These are phyloP conservation scores for Coemansia interrupta DNA, from an alignment of 192 early-diverging fungal species.

Conservation along the genomic window DNA sequence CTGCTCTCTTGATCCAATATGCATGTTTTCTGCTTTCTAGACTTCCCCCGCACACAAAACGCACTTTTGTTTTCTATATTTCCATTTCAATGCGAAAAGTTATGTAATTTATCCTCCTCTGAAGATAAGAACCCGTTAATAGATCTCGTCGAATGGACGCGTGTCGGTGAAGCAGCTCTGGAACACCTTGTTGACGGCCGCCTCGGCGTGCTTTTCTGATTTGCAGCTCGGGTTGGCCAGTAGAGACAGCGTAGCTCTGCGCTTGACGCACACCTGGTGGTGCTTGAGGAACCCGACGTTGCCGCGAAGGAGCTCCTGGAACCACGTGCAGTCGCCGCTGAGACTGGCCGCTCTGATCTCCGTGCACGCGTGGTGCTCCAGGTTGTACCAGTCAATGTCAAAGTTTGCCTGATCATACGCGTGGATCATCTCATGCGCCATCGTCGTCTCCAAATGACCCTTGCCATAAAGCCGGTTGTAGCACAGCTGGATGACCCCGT, in stretches of 20 bases:
- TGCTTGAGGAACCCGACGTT: slow-evolving; percentile 70
- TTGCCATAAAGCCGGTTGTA: slow-evolving; percentile 76
- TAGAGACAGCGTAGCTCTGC: slow-evolving; percentile 79
- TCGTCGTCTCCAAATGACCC: slow-evolving; percentile 84
- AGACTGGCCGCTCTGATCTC: slow-evolving; percentile 77
- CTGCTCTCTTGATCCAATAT: background rate
- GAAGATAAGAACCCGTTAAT: slow-evolving; percentile 30
- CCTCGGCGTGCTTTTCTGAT: slow-evolving; percentile 73
- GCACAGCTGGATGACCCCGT: slow-evolving; percentile 80
- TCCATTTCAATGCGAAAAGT: background rate
- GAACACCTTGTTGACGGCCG: slow-evolving; percentile 83
- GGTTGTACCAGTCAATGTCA: slow-evolving; percentile 69
- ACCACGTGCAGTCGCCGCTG: slow-evolving; percentile 74
- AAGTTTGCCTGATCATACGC: slow-evolving; percentile 75
- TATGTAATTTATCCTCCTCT: background rate
- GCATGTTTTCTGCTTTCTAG: background rate
- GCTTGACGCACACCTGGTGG: slow-evolving; percentile 82
- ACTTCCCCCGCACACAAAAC: background rate
- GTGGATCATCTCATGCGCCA: slow-evolving; percentile 91
- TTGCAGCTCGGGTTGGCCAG: slow-evolving; percentile 72
- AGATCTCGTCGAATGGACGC: slow-evolving; percentile 94
- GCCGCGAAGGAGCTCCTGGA: slow-evolving; percentile 64
- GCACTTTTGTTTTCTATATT: background rate
- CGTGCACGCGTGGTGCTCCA: slow-evolving; percentile 76
- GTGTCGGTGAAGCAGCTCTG: slow-evolving; percentile 90